These are phyloP conservation scores for Suillus paluster DNA, from an alignment of 768 basidiomycete genomes.

Conservation along the genomic window DNA sequence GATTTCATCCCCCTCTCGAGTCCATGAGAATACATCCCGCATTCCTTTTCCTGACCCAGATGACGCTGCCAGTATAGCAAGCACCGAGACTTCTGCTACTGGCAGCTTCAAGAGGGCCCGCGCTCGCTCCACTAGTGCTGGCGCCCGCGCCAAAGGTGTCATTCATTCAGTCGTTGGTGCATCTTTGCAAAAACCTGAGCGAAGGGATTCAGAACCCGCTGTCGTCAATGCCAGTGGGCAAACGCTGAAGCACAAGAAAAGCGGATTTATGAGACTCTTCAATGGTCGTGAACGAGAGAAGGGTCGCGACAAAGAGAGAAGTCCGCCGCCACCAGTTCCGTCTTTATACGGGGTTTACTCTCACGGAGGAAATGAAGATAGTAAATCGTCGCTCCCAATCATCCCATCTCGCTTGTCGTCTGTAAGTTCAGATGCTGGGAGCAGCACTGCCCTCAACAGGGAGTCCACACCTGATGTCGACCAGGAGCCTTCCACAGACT, in stretches of 20 bases:
- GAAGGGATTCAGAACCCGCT: conserved; percentile 45
- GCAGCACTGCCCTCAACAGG: conserved; percentile 20
- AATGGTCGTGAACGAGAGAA: conserved; percentile 50
- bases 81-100: conserved; percentile 22
- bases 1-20: conserved; percentile 28
- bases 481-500: conserved; percentile 12
- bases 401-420: conserved; percentile 47
- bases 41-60: conserved; percentile 40
- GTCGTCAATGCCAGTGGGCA: conserved; percentile 38
- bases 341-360: conserved; percentile 44
- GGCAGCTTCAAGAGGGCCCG: conserved; percentile 37
- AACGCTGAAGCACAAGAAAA: conserved; percentile 74
- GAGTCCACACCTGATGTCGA: conserved; percentile 14
- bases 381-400: conserved; percentile 34
- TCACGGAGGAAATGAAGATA: conserved; percentile 34
- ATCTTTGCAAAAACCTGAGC: conserved; percentile 44
- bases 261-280: conserved; percentile 81
- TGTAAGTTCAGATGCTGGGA: conserved; percentile 26
- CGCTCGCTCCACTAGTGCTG: conserved; percentile 66
- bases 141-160: conserved; percentile 49
- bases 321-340: conserved; percentile 61
- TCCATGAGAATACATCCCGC: conserved; percentile 29
- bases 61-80: conserved; percentile 25
- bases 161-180: conserved; percentile 43
- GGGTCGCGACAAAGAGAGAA: conserved; percentile 38